A percentile compares a stretch with the other conserved stretches of the same genome.
Evolutionary conservation across 202 grass and related monocot species (phyloP).

Genomic region (Digitaria exilis): DNA sequence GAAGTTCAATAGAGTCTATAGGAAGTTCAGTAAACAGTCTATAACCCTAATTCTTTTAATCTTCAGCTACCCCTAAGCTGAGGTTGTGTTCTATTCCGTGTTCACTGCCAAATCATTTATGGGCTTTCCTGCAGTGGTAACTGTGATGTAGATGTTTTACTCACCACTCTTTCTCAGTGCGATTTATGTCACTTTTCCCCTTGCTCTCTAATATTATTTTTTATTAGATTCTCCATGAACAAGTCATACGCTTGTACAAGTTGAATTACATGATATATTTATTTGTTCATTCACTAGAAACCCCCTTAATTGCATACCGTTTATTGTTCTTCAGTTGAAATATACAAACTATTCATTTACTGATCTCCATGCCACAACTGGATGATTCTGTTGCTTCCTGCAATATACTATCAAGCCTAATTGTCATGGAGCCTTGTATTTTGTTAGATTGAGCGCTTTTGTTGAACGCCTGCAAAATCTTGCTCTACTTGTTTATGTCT

Average conservation of each 20-base stretch:
- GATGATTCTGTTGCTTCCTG: conserved; percentile 20
- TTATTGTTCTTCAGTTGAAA: not conserved
- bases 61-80: not conserved
- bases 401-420: not conserved
- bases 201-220: not conserved
- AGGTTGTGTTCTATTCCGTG: not conserved
- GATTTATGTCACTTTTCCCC: not conserved
- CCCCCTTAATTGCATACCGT: not conserved
- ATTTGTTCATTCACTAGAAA: not conserved
- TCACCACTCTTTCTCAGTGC: no score
- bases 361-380: conserved; percentile 28
- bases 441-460: not conserved
- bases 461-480: not conserved
- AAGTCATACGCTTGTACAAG: not conserved
- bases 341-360: not conserved
- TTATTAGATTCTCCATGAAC: not conserved
- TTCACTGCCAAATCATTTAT: not conserved
- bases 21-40: no score
- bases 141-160: not conserved
- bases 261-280: conserved; percentile 19
- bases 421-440: not conserved
- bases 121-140: not conserved
- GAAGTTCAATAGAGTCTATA: not conserved
- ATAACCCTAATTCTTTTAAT: not conserved
- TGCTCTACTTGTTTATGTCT: conserved; percentile 21